Evolutionary conservation across 2,329 filamentous ascomycete genomes (phyloP).

Genomic region (Raffaelea albimanens): DNA sequence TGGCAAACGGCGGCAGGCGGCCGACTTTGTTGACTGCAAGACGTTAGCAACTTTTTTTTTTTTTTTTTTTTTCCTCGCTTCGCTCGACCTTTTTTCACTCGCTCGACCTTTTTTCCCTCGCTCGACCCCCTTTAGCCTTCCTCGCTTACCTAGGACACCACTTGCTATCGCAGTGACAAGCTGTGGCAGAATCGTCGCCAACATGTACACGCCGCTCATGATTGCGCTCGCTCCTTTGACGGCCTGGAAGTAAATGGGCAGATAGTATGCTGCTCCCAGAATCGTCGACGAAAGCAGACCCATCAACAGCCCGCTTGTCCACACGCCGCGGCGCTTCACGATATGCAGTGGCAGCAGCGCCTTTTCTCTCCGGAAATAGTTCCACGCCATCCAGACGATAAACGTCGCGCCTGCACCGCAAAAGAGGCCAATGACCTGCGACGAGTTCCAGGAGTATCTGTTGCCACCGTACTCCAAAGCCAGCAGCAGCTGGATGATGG

Average conservation of each 20-base stretch:
- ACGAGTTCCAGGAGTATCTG: slow-evolving; percentile 27
- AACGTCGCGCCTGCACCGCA: slow-evolving; percentile 24
- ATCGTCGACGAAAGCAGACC: slow-evolving; percentile 14
- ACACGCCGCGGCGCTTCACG: slow-evolving; percentile 6
- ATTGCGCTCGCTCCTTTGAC: slow-evolving; percentile 17
- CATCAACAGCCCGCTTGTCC: slow-evolving; percentile 13
- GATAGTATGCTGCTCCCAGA: slow-evolving; percentile 17
- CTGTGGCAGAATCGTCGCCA: slow-evolving; percentile 15
- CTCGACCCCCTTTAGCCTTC: too few species aligned
- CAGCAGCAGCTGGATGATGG: slow-evolving; percentile 30
- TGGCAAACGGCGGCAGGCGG: slow-evolving; percentile 25
- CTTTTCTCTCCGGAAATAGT: slow-evolving; percentile 20
- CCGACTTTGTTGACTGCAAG: slow-evolving; percentile 17
- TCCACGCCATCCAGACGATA: slow-evolving; percentile 33
- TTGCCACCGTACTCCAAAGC: slow-evolving; percentile 33
- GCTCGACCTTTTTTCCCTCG: too few species aligned
- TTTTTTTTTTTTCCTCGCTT: too few species aligned
- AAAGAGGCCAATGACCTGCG: slow-evolving; percentile 30
- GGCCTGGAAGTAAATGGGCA: slow-evolving; percentile 28
- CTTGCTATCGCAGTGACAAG: slow-evolving; percentile 15
- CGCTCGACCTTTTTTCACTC: too few species aligned
- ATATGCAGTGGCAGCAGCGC: background rate
- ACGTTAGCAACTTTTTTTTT: too few species aligned
- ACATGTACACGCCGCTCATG: slow-evolving; percentile 20
- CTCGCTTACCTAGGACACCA: too few species aligned